Evolutionary conservation across 2,329 filamentous ascomycete species (phyloP).

Genomic region (Calonectria hongkongensis): DNA sequence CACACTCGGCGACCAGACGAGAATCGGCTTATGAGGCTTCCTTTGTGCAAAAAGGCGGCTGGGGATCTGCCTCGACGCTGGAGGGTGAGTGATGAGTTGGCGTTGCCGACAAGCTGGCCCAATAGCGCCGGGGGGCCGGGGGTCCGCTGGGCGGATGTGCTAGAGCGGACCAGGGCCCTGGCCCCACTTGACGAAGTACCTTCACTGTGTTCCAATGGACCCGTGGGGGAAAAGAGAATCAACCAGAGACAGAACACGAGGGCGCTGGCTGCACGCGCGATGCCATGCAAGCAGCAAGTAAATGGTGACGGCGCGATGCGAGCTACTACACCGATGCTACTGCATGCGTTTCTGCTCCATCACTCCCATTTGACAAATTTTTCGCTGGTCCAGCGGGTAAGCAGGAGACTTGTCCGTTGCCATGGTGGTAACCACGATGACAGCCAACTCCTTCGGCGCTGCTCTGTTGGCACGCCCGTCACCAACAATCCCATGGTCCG

Average conservation of each 20-base stretch:
- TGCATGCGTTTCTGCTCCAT: constrained; percentile 26
- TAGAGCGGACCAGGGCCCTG: constrained; percentile 38
- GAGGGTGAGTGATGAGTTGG: constrained; percentile 61
- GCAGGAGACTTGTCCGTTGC: constrained; percentile 33
- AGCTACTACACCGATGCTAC: constrained; percentile 26
- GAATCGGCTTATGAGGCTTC: constrained; percentile 52
- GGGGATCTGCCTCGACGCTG: constrained; percentile 36
- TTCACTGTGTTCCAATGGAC: constrained; percentile 29
- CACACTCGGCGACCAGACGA: constrained; percentile 29
- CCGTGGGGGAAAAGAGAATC: constrained; percentile 29
- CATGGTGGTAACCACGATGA: constrained; percentile 36
- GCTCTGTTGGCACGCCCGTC: constrained; percentile 36
- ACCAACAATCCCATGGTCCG: constrained; percentile 30
- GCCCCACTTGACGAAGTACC: constrained; percentile 1
- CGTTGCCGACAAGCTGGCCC: constrained; percentile 61
- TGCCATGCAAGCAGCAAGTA: constrained; percentile 31
- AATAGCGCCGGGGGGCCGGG: constrained; percentile 58
- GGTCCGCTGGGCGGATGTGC: constrained; percentile 50
- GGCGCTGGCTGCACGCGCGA: constrained; percentile 28
- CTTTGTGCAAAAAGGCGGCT: constrained; percentile 55
- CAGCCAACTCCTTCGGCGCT: constrained; percentile 24
- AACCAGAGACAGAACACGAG: constrained; percentile 31
- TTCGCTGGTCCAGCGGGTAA: constrained; percentile 23
- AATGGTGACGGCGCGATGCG: constrained; percentile 23
- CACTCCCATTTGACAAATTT: constrained; percentile 28